phyloP scores from a whole-genome alignment of 192 early-diverging fungal genomes.

The Umbelopsis ramanniana region DNA sequence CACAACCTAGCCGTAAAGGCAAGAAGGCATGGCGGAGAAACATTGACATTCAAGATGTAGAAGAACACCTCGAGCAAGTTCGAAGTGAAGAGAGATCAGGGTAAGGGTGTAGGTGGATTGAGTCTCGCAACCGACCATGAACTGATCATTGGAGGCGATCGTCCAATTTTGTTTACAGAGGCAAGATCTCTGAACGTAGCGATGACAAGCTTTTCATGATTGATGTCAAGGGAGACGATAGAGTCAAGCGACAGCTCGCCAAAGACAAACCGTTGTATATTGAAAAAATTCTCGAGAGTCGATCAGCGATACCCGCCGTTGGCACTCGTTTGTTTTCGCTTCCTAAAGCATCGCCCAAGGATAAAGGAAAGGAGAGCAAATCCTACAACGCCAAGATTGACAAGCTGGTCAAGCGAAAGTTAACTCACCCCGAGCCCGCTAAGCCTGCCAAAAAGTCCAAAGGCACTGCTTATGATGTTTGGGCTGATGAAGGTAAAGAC shows the following conservation, averaged over 20 bases:
- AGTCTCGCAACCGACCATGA: neutral
- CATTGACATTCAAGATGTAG: conserved; percentile 81
- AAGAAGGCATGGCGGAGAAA: conserved; percentile 95
- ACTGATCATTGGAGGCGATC: neutral
- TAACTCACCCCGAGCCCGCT: neutral
- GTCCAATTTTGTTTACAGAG: conserved; percentile 35
- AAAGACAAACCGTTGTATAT: conserved; percentile 68
- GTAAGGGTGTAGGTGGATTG: conserved; percentile 44
- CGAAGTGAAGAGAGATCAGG: conserved; percentile 80
- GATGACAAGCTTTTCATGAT: conserved; percentile 70
- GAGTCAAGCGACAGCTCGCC: conserved; percentile 48
- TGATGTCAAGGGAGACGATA: conserved; percentile 68
- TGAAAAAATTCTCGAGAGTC: conserved; percentile 82
- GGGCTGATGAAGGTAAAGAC: conserved; percentile 45
- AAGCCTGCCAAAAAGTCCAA: conserved; percentile 28
- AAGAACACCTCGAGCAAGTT: conserved; percentile 70
- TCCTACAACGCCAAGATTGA: conserved; percentile 51
- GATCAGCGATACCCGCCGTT: conserved; percentile 68
- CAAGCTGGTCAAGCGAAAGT: conserved; percentile 49
- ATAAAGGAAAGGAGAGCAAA: conserved; percentile 42
- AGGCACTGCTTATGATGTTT: conserved; percentile 63
- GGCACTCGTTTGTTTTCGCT: conserved; percentile 14
- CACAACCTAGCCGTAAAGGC: conserved; percentile 78
- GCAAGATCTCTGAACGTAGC: conserved; percentile 50
- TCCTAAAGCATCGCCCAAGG: conserved; percentile 3